Evolutionary conservation across 192 early-diverging fungal genomes (phyloP), one percentile per base, ranked within the genome.

Genomic region (Backusella tarrabulga): DNA sequence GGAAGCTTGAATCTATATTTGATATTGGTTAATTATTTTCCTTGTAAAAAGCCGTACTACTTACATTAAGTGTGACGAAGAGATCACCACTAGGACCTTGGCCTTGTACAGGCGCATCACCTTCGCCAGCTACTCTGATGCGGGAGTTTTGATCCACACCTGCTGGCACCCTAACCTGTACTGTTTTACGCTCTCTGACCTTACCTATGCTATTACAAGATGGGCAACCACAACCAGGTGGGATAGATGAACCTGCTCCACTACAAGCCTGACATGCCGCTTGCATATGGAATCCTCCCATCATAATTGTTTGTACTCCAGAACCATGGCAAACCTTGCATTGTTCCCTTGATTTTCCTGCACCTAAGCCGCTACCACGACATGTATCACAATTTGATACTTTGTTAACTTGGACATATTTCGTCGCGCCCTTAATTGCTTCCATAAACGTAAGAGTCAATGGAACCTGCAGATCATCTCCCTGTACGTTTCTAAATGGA

Each of bases 221-320:
- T 11, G 79, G 40, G 83, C 98, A 99, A 76, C 86, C 80, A 68
- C 93, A 86, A 26, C 88, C 91, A 71, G 81, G 76, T 2, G 87
- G 87, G 44, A 98, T 86, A 63, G 84, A 79, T 11, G 87, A 83
- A 4, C 98, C 98, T 66, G 90, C 88, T 68, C 97, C 98, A 26
- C 91, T 89, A 84, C 98, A 99, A 4, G 90, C 87, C 19, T 85
- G 80, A 83, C 98, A 99, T 8, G 92, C 86, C 68, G 92, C 90
- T 72, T 90, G 89, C 90, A 97, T 95, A 67, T 95, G 93, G 90
- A 97, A 97, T 35, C 97, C 97, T 40, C 96, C 95, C 76, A 95
- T 88, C 11, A 83, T 75, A 82, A 97, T 95, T 63, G 88, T 88
- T 75, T 93, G 90, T 77, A 93, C 90, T 36, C 98, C 98, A 2